phyloP scores from a whole-genome alignment of 2,329 filamentous ascomycete genomes.

The Cladophialophora immunda region DNA sequence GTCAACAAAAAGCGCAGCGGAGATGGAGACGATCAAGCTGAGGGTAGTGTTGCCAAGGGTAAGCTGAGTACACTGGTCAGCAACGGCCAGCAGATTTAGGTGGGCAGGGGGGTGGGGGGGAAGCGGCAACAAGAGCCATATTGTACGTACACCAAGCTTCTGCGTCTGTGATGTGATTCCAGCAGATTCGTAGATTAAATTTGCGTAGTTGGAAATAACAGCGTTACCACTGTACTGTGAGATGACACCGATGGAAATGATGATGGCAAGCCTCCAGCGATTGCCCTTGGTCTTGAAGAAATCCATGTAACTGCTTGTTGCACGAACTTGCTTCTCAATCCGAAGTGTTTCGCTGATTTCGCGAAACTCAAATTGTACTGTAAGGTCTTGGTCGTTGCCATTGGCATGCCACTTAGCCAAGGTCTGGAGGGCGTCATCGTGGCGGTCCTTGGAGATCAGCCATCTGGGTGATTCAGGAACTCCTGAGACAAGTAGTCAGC shows the following conservation, averaged over 20 bases:
- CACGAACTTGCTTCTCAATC: neutral
- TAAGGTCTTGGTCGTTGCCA: constrained; percentile 7
- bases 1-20: neutral
- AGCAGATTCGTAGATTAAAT: neutral
- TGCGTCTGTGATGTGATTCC: constrained; percentile 13
- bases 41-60: neutral
- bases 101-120: constrained; percentile 1
- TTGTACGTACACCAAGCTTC: constrained; percentile 18
- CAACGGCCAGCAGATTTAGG: constrained; percentile 4
- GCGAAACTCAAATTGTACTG: constrained; percentile 13
- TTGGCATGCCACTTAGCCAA: constrained; percentile 14
- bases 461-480: constrained; percentile 2
- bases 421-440: neutral
- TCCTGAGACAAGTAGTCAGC: constrained; percentile 11
- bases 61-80: constrained; percentile 7
- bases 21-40: constrained; percentile 15
- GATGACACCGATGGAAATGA: constrained; percentile 9
- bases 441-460: too few species aligned
- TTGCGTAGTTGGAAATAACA: constrained; percentile 12
- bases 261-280: constrained; percentile 11
- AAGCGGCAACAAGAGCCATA: neutral
- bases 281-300: constrained; percentile 13
- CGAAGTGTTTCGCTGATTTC: constrained; percentile 13
- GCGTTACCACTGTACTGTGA: constrained; percentile 10
- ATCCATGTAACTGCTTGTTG: constrained; percentile 3